Evolutionary conservation across 371 early-diverging fungal species (phyloP).

Genomic region (Apophysomyces ossiformis): DNA sequence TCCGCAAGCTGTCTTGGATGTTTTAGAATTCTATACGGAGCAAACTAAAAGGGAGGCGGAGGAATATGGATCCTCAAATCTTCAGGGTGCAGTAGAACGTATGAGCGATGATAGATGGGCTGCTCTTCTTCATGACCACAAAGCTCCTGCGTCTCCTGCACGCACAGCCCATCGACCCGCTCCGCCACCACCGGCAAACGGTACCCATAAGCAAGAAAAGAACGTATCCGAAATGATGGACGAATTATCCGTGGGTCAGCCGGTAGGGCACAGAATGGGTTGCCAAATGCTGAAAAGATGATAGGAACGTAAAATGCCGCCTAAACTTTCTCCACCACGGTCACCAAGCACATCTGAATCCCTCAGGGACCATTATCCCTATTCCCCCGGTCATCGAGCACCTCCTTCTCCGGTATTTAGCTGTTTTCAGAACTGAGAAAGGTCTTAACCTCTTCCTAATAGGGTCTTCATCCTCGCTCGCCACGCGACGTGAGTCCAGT

Average conservation of each 20-base stretch:
- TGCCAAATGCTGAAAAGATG: background rate
- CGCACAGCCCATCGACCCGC: slow-evolving; percentile 34
- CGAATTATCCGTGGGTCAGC: slow-evolving; percentile 28
- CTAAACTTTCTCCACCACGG: slow-evolving; percentile 17
- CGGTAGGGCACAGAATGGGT: background rate
- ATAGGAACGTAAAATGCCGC: slow-evolving; percentile 10
- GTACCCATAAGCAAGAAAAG: background rate
- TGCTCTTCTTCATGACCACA: slow-evolving; percentile 37
- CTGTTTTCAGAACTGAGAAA: background rate
- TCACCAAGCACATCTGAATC: slow-evolving; percentile 18
- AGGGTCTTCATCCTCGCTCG: slow-evolving; percentile 24
- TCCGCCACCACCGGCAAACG: slow-evolving; percentile 31
- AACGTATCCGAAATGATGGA: slow-evolving; percentile 41
- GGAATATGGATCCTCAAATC: slow-evolving; percentile 47
- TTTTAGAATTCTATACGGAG: slow-evolving; percentile 94
- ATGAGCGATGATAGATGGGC: slow-evolving; percentile 54
- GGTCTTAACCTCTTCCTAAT: background rate
- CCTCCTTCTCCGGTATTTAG: slow-evolving; percentile 34
- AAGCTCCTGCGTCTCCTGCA: slow-evolving; percentile 13
- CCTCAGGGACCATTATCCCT: slow-evolving; percentile 1
- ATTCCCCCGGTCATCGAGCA: slow-evolving; percentile 2
- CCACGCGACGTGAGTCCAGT: slow-evolving; percentile 22
- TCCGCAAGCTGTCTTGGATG: slow-evolving; percentile 95
- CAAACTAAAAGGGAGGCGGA: slow-evolving; percentile 60
- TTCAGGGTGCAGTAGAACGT: slow-evolving; percentile 38